These are phyloP conservation scores for Mrakia blollopis DNA, from an alignment of 768 basidiomycete species.

Conservation along the genomic window DNA sequence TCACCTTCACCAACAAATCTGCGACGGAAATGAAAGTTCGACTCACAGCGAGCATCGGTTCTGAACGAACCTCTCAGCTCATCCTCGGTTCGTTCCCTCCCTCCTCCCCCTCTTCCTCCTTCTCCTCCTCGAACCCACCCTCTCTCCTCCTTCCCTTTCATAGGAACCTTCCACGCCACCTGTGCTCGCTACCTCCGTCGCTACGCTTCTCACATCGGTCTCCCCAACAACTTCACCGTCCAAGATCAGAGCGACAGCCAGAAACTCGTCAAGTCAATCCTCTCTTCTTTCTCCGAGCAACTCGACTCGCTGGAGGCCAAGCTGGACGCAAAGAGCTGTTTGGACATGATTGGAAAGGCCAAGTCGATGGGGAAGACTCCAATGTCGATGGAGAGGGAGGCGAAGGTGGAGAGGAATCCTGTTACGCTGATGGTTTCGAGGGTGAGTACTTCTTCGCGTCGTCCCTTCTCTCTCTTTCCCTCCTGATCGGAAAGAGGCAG, in stretches of 20 bases:
- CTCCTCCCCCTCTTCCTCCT: too few relatives aligned
- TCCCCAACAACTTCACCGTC: constrained; percentile 72
- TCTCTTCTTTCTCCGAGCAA: constrained; percentile 56
- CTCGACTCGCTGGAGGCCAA: constrained; percentile 55
- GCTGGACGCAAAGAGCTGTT: constrained; percentile 43
- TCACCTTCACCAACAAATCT: constrained; percentile 87
- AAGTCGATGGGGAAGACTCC: constrained; percentile 61
- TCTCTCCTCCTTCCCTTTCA: too few relatives aligned
- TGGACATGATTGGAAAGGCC: constrained; percentile 58
- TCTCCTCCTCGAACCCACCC: too few relatives aligned
- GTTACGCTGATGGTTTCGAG: constrained; percentile 41
- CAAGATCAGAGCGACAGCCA: constrained; percentile 77
- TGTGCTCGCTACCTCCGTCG: constrained; percentile 59
- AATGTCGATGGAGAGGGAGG: constrained; percentile 41
- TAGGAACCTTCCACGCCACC: constrained; percentile 64
- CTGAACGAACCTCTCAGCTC: constrained; percentile 53
- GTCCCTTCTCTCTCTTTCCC: too few relatives aligned
- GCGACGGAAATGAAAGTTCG: constrained; percentile 79
- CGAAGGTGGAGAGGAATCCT: constrained; percentile 37
- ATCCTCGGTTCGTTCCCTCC: constrained; percentile 38
- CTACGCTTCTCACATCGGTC: constrained; percentile 55
- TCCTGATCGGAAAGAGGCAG: not conserved
- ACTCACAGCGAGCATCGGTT: constrained; percentile 62
- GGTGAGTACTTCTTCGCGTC: constrained; percentile 33
- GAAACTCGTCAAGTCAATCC: constrained; percentile 58